Evolutionary conservation across 2,329 filamentous ascomycete genomes (phyloP).

Genomic region (Zymoseptoria crescenta): DNA sequence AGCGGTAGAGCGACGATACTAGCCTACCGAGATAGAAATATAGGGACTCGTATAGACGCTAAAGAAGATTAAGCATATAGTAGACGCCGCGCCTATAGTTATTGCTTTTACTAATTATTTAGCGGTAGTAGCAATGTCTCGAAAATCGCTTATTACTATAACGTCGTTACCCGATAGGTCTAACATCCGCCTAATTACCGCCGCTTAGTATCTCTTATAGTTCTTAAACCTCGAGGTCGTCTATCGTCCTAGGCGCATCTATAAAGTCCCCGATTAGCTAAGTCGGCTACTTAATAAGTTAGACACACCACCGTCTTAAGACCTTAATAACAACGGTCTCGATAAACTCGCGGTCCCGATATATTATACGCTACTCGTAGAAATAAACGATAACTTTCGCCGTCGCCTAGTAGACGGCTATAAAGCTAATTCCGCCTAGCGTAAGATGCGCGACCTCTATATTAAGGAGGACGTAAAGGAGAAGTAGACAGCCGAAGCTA

Average conservation of each 20-base stretch:
- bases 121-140: background rate
- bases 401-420: background rate
- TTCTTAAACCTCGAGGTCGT: background rate
- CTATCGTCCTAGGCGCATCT: background rate
- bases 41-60: background rate
- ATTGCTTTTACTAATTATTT: constrained; percentile 1
- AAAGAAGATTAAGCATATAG: background rate
- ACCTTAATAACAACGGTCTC: constrained; percentile 1
- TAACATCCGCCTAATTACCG: background rate
- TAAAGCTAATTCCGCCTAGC: background rate
- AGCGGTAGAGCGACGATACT: background rate
- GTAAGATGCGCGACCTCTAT: background rate
- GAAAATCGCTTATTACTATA: background rate
- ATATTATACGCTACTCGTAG: background rate
- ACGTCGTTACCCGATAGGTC: background rate
- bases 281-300: background rate
- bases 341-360: background rate
- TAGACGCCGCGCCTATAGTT: background rate
- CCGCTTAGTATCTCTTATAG: background rate
- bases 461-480: background rate
- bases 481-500: background rate
- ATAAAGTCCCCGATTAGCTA: background rate
- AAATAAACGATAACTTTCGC: background rate
- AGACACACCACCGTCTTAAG: background rate
- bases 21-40: constrained; percentile 1